Conservation (phyloP, 73 alveolate genomes). For the Paramecium primaurelia region DNA sequence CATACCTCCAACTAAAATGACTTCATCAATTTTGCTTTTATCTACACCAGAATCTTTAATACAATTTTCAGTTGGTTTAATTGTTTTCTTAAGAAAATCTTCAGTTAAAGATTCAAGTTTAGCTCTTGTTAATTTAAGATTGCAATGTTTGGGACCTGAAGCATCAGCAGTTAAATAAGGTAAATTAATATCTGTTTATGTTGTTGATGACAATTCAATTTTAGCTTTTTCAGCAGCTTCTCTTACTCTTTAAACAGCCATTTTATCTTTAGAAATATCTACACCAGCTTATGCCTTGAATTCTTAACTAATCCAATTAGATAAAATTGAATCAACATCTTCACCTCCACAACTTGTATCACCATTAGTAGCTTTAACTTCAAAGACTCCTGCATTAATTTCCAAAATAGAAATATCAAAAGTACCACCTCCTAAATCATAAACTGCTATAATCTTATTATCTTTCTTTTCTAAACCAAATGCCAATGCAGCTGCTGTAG, state of each 20-base stretch:
- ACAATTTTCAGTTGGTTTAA: conserved; percentile 82
- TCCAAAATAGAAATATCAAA: conserved; percentile 96
- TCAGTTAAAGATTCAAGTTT: conserved; percentile 75
- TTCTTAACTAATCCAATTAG: conserved; percentile 74
- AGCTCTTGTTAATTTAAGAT: conserved; percentile 85
- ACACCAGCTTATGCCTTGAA: conserved; percentile 83
- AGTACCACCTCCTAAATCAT: conserved; percentile 99
- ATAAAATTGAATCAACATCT: conserved; percentile 86
- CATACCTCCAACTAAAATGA: conserved; percentile 97
- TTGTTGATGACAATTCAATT: conserved; percentile 85
- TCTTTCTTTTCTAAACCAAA: conserved; percentile 94
- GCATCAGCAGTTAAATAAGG: conserved; percentile 91
- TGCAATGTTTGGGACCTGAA: conserved; percentile 93
- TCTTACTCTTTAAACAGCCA: conserved; percentile 90
- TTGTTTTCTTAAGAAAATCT: conserved; percentile 73
- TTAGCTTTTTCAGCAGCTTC: conserved; percentile 97
- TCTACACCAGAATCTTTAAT: conserved; percentile 89
- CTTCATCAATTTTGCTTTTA: conserved; percentile 91
- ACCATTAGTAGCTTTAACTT: conserved; percentile 96
- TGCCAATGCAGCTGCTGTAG: conserved; percentile 99
- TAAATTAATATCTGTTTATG: conserved; percentile 87
- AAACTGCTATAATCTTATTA: conserved; percentile 92
- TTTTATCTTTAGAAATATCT: conserved; percentile 85
- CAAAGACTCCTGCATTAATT: conserved; percentile 95
- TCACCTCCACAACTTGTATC: conserved; percentile 98